Evolutionary conservation across 2,329 filamentous ascomycete genomes (phyloP).

Genomic region (Phaeoacremonium minimum): DNA sequence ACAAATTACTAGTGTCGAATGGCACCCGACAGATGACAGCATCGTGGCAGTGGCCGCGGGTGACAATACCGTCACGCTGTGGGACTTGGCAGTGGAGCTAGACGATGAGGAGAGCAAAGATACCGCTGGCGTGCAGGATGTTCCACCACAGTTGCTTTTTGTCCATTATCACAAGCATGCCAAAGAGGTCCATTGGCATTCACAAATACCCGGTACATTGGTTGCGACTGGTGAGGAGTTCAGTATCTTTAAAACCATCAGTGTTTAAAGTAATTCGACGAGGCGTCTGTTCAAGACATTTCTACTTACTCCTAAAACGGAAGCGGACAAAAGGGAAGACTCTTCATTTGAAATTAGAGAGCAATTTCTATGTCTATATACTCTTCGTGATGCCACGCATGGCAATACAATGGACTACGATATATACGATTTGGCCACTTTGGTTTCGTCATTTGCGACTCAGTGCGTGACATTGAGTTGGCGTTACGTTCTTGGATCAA

Average conservation of each 20-base stretch:
- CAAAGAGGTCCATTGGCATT: slow-evolving; percentile 97
- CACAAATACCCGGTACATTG: slow-evolving; percentile 84
- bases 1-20: slow-evolving; percentile 92
- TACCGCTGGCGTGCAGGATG: slow-evolving; percentile 79
- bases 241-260: slow-evolving; percentile 80
- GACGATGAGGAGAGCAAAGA: slow-evolving; percentile 96
- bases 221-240: slow-evolving; percentile 91
- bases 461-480: too few species aligned
- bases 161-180: slow-evolving; percentile 94
- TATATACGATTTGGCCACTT: too few species aligned
- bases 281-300: too few species aligned
- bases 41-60: slow-evolving; percentile 89
- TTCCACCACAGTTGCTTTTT: slow-evolving; percentile 91
- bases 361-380: too few species aligned
- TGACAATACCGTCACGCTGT: slow-evolving; percentile 90
- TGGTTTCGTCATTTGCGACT: too few species aligned
- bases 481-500: too few species aligned
- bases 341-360: too few species aligned
- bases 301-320: too few species aligned
- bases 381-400: too few species aligned
- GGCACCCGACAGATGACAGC: slow-evolving; percentile 96
- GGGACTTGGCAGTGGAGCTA: slow-evolving; percentile 94
- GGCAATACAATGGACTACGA: too few species aligned
- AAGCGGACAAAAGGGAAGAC: too few species aligned
- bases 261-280: slow-evolving; percentile 55